Evolutionary conservation across 306 rosid species (phyloP), one percentile per base, ranked within the genome.

Genomic region (cucumber (Cucumis sativus)): DNA sequence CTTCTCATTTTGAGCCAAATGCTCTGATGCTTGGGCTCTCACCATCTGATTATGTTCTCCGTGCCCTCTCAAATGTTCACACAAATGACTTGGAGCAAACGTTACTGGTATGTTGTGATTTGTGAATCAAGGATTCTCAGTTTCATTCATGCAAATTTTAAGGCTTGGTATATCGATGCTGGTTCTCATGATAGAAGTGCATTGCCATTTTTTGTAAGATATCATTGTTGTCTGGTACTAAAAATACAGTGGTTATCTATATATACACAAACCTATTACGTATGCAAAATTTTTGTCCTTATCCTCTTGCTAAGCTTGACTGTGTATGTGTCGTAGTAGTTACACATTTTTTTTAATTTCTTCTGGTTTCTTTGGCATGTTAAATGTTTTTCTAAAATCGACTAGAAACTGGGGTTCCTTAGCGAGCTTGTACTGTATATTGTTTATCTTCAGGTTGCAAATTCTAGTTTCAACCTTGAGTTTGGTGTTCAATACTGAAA

Each of bases 21-120:
- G 81, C 74, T 69, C 67, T 87, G 40, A 84, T 95, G 95, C 87
- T 81, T 74, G 96, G 96, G 49, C 88, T 85, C 52, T 87, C 97
- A 40, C 93, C 96, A 58, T 89, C 97, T 40, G 97, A 92, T 74
- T 92, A 83, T 77, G 85, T 92, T 85, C 91, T 95, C 39, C 86
- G 88, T 57, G 92, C 97, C 68, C 80, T 90, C 87, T 87, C 96
- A 76, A 82, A 71, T 83, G 89, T 95, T 74, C 96, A 78, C 83
- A 86, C 96, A 45, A 95, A 85, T 88, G 97, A 95, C 86, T 84
- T 95, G 63, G 97, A 90, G 85, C 97, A 92, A 84, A 88, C 97
- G 2, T 80, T 95, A 80, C 76, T 95, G 96, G 98, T 95, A 90
- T 56, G 91, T 30, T 62, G 55, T 37, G 51, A 65, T 37, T 83